Conservation (phyloP, 1,284 basidiomycete species). For the Amylostereum areolatum region DNA sequence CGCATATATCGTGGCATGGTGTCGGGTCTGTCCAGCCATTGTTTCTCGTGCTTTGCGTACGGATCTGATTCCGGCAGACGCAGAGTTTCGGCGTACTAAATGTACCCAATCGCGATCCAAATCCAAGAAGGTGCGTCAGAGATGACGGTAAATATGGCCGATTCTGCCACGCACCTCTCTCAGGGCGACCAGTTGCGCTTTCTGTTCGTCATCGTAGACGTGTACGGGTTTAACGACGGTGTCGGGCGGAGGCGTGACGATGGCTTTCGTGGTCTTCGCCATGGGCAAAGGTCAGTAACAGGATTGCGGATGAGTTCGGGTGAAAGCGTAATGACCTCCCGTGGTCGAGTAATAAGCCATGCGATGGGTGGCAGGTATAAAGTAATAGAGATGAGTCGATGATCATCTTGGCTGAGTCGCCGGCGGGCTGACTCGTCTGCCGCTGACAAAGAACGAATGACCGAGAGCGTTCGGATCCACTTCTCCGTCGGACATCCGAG, state of each 20-base stretch:
- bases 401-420: too few relatives aligned
- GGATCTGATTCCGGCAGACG: conserved; percentile 60
- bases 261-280: conserved; percentile 36
- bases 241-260: conserved; percentile 37
- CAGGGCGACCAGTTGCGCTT: conserved; percentile 51
- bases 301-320: too few relatives aligned
- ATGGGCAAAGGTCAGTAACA: conserved; percentile 11
- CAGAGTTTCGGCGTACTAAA: conserved; percentile 60
- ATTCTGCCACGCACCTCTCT: conserved; percentile 41
- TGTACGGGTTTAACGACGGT: conserved; percentile 48
- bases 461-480: too few relatives aligned
- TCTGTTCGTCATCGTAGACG: conserved; percentile 60
- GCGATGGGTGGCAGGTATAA: too few relatives aligned
- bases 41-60: conserved; percentile 70
- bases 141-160: conserved; percentile 2
- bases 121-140: neutral
- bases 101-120: neutral
- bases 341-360: too few relatives aligned
- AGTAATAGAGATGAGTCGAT: too few relatives aligned
- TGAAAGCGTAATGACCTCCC: too few relatives aligned
- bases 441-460: too few relatives aligned
- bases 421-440: too few relatives aligned
- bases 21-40: conserved; percentile 70
- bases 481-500: too few relatives aligned
- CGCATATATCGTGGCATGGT: conserved; percentile 79